Base-by-base conservation (phyloP, 1,284 basidiomycete species). In the Amylostereum chailletii region DNA sequence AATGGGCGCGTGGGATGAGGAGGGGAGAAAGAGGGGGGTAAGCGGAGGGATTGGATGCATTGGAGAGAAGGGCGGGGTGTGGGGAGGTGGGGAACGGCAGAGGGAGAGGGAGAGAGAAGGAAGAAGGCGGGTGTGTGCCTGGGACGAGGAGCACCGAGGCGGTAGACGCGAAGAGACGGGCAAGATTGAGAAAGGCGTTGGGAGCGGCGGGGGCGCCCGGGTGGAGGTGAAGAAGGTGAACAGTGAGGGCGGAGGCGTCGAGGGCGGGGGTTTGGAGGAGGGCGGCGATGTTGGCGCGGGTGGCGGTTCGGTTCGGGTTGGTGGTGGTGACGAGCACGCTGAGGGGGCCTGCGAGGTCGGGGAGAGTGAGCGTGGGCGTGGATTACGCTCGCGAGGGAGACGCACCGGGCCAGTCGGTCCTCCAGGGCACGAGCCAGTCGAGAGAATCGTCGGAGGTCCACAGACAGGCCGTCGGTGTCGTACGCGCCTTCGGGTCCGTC, bases 181-280 rank as follows among this genome's bases (percentile, higher is more conserved):
- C 83, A 27, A 84, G 56, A 59, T 86, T 86, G 40, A 85, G 67
- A 58, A 77, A 79, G 6, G 69, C 61, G 53, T 84, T 84, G 27
- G 75, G 70, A 10, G 73, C 72, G 29, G 55, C 60, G 10, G 71
- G 62, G 0, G 64, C 61, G 9, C 62, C 50, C 5, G 68, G 62
- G n/a, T 60, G 55, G 34, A 74, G 57, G 53, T 75, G 70, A 10
- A 84, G 54, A 19, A 83, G 49, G 58, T 86, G 81, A 3, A 76
- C 53, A 7, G 69, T 73, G 9, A 77, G 58, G 19, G 58, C 55
- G n/a, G 58, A 53, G 36, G 57, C 46, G n/a, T 58, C 60, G 27
- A 65, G 54, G 46, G 58, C 58, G 34, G 65, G 49, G 29, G 58
- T 56, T 4, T 55, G 56, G 37, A 63, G 61, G 11, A 74, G 50